phyloP scores from a whole-genome alignment of 2,329 filamentous ascomycete species.

The Sporothrix globosa region DNA sequence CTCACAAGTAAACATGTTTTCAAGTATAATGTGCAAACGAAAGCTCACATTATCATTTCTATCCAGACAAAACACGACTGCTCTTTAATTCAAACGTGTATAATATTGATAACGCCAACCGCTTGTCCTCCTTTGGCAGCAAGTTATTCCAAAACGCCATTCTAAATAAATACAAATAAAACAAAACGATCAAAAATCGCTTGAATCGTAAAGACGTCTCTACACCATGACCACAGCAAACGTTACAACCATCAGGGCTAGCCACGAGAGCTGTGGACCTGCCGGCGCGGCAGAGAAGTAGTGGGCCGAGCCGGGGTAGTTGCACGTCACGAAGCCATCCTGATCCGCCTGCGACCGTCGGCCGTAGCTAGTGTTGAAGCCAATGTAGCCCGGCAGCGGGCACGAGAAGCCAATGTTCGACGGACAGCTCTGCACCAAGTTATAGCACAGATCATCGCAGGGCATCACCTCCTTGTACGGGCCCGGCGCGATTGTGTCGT shows the following conservation, averaged over 20 bases:
- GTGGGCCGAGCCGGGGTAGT: constrained; percentile 64
- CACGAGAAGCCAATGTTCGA: constrained; percentile 75
- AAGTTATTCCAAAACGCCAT: constrained; percentile 10
- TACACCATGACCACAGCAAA: not conserved
- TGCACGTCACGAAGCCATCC: constrained; percentile 53
- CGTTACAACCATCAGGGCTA: constrained; percentile 20
- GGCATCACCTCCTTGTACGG: constrained; percentile 94
- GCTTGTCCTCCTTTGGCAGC: not conserved
- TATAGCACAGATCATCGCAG: constrained; percentile 84
- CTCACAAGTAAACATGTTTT: too few species aligned
- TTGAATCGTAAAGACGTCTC: constrained; percentile 3
- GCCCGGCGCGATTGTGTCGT: constrained; percentile 71
- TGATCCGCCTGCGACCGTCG: constrained; percentile 36
- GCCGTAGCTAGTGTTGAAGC: constrained; percentile 55
- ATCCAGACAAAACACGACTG: not conserved
- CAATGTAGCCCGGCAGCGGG: constrained; percentile 54
- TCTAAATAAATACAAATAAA: not conserved
- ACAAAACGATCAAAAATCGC: not conserved
- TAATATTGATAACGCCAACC: constrained; percentile 1
- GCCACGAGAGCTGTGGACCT: constrained; percentile 24
- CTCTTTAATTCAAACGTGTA: not conserved
- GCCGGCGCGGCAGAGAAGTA: constrained; percentile 46
- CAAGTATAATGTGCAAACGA: too few species aligned
- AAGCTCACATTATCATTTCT: too few species aligned
- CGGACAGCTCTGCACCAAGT: constrained; percentile 83